Evolutionary conservation across 164 flowering plant genomes (phyloP), one percentile per base, ranked within the genome.

Genomic region (Sedum album): DNA sequence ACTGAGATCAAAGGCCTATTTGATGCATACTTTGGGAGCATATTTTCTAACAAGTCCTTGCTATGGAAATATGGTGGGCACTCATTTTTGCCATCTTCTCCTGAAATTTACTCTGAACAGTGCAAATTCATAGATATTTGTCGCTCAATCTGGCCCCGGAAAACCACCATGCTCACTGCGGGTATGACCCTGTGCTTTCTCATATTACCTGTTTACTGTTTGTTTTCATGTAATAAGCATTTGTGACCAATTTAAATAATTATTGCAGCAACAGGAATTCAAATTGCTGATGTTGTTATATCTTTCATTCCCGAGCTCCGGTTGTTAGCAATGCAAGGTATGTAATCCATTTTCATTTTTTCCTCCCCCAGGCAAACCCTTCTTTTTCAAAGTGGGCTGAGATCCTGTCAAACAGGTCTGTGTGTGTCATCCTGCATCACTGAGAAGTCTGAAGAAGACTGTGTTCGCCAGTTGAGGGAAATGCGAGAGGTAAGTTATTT

Each of bases 1-100:
- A 70, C 25, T 73, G 83, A 78, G 72, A 72, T 78, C 72, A 76
- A 71, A 70, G 80, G 76, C 65, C 72, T 83, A 65, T 75, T 70
- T 38, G 65, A 71, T 31, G 46, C 62, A 31, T 76, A 74, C 41
- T 65, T 74, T 35, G 79, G 77, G 79, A 60, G 33, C 57, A 76
- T 76, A 21, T 67, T 63, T 60, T 77, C 77, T 4, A 78, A 81
- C 10, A 88, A 83, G 76, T 85, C 99, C 25, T 68, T 92, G 86
- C 81, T 95, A 5, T 95, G 97, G 99, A 72, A 72, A 51, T 76
- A 86, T 77, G 97, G 97, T 28, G 97, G 97, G 48, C 99, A 95
- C 75, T 97, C 97, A n/a, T 49, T 73, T 65, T n/a, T 88, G 75
- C 99, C 97, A 21, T 61, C 79, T 31, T 85, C 94, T 70, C 73